Evolutionary conservation across 495 filamentous ascomycete genomes (phyloP), one percentile per base, ranked within the genome.

Genomic region (Tuber calosporum): DNA sequence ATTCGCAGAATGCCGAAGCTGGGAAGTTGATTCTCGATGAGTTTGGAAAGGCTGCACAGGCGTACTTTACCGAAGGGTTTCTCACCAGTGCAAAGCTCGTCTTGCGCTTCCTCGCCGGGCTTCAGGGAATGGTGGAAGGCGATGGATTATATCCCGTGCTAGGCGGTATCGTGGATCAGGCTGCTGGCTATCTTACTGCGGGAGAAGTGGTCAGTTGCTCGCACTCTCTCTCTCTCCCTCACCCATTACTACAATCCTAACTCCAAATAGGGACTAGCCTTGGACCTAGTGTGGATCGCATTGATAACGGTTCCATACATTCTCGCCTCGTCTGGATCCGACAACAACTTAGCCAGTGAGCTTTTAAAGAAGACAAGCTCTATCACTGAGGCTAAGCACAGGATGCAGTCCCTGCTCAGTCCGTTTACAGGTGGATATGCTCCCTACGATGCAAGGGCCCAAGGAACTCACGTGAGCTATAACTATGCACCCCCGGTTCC

Each of bases 241-340:
- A 15, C 48, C 11, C 53, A 17, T 62, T 26, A 34, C 53, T 34
- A 5, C 30, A 17, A 1, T 62, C 26, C 53, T 62, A 34, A 62
- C 53, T 62, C 26, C 17, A 19, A 72, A n/a, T 69, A 87, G 86
- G 82, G 86, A 53, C 81, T 87, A 74, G 92, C 93, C 2, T 86
- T 99, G 42, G 95, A 98, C 83, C 87, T 99, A 66, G 92, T 96
- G 81, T 97, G 97, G 83, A 92, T 97, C 76, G 96, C 97, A 72
- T 87, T 97, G 53, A 88, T 97, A 58, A 95, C 93, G 0, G 90
- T 98, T 73, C 94, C 95, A 8, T 99, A 97, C 82, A 85, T 94
- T 48, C 89, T 97, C 85, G 88, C 90, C 58, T 89, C 92, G 2
- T 87, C 90, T 19, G 87, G 86, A 8, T 84, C 86, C 53, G 87